These are phyloP conservation scores for Lepiota venenata DNA, from an alignment of 768 basidiomycete species.

Conservation along the genomic window DNA sequence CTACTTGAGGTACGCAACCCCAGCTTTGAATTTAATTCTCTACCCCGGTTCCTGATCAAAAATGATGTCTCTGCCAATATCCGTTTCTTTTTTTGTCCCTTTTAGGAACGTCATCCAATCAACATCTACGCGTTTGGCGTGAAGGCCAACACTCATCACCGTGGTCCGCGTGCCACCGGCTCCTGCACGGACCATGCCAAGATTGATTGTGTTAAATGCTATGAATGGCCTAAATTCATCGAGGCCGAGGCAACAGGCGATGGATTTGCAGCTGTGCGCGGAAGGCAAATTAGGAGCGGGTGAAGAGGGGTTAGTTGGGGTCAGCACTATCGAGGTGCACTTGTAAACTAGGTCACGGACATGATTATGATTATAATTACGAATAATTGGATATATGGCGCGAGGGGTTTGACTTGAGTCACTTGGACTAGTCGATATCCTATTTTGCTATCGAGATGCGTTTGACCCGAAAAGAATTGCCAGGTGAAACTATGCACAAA, in stretches of 20 bases:
- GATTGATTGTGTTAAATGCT: background rate
- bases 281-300: background rate
- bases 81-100: background rate
- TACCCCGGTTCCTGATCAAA: too few relatives aligned
- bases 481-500: too few relatives aligned
- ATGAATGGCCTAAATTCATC: background rate
- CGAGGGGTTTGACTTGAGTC: too few relatives aligned
- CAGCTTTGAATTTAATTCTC: background rate
- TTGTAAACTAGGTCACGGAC: too few relatives aligned
- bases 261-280: background rate
- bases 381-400: too few relatives aligned
- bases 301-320: background rate
- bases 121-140: conserved; percentile 12
- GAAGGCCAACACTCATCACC: conserved; percentile 1
- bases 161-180: background rate
- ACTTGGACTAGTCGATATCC: too few relatives aligned
- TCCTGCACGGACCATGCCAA: background rate
- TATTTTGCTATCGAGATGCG: too few relatives aligned
- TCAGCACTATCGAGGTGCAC: too few relatives aligned
- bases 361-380: too few relatives aligned
- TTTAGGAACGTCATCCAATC: conserved; percentile 13
- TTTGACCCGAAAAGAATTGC: too few relatives aligned
- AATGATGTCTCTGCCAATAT: too few relatives aligned
- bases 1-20: background rate
- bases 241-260: background rate